Evolutionary conservation across 805 yeast species (phyloP).

Genomic region (Metschnikowia matae): DNA sequence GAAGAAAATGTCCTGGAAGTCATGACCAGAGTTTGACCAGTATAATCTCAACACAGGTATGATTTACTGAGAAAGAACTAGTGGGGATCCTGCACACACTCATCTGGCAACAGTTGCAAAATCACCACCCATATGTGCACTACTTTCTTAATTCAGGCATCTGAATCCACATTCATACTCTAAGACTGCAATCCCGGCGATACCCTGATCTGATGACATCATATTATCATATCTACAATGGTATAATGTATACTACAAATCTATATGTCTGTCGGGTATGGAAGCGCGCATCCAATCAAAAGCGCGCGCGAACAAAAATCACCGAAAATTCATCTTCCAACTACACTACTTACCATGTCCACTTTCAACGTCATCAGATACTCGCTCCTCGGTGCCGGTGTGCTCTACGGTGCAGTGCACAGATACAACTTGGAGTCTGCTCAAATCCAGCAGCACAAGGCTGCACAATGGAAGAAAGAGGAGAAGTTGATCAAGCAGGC

Average conservation of each 20-base stretch:
- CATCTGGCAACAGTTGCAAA: no score
- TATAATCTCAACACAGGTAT: no score
- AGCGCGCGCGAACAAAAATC: conserved; percentile 7
- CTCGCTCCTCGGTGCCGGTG: conserved; percentile 84
- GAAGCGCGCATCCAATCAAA: conserved; percentile 14
- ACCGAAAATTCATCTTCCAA: conserved; percentile 1
- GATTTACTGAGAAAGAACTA: no score
- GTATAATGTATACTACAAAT: no score
- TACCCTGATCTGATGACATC: not conserved
- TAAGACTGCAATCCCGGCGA: no score
- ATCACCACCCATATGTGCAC: no score
- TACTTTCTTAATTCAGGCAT: no score
- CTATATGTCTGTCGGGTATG: not conserved
- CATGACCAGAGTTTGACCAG: no score
- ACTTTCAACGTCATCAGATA: conserved; percentile 79
- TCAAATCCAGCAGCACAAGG: conserved; percentile 56
- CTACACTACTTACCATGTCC: conserved; percentile 23
- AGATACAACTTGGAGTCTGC: conserved; percentile 62
- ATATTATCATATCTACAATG: not conserved
- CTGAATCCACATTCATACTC: no score
- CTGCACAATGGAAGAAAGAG: conserved; percentile 56
- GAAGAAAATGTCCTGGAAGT: no score
- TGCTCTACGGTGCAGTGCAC: conserved; percentile 84
- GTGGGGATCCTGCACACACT: no score
- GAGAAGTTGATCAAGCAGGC: conserved; percentile 82